Evolutionary conservation across 2,329 filamentous ascomycete species (phyloP), one percentile per base, ranked within the genome.

Genomic region (Diaporthe caulivora): DNA sequence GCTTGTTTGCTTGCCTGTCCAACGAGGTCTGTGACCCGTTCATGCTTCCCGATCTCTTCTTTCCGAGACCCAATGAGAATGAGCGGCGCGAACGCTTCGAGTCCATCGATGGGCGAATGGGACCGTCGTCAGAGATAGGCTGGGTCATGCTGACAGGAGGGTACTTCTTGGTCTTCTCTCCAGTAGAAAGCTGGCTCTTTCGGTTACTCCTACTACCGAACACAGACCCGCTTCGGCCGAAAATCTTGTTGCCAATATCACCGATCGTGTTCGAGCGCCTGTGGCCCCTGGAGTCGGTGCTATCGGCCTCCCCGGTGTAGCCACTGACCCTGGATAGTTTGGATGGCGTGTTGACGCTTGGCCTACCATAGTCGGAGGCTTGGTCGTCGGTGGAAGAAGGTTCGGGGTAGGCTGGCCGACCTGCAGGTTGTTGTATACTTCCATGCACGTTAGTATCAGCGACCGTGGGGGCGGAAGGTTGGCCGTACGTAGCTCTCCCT

Each of bases 91-190:
- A 91, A 24, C 84, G 84, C 76, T 86, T 86, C 3, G 92, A 95
- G 77, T 95, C 94, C 79, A 94, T 90, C 1, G 93, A 95, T 53
- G 87, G 86, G 62, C 93, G 87, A 9, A 55, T 57, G 17, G 87
- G 86, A 51, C 91, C 90, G 44, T 86, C 87, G 62, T 88, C 88
- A 8, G 90, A 86, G 82, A 93, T 90, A 2, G 91, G 87, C 76
- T 93, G 92, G 75, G 93, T 90, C 95, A 98, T 97, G 85, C 95
- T 98, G 62, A 96, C 93, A 5, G 96, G 96, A 72, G 96, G 96
- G 79, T 98, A 97, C 76, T 90, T 92, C 81, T 91, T 92, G 70
- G 89, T 85, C 75, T 92, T 92, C 81, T 94, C 91, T 76, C 87
- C 84, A 72, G 82, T 79, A 54, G 75, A 76, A 29, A 75, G 72